Conservation (phyloP, 169 alveolate species). For the Plasmodium gonderi region DNA sequence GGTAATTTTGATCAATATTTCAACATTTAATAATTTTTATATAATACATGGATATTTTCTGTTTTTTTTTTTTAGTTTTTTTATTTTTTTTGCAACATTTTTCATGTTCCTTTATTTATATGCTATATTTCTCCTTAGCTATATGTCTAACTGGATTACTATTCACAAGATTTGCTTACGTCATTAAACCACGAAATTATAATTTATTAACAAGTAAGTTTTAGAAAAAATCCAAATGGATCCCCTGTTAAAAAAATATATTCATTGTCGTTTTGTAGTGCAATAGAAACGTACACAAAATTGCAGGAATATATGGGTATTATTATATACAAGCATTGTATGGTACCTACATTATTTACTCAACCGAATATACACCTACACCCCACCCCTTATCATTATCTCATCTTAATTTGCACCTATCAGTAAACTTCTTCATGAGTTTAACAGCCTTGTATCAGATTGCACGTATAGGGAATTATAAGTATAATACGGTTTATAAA, state of each 20-base stretch:
- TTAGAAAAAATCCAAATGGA: not conserved
- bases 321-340: not conserved
- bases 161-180: slow-evolving; percentile 52
- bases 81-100: not conserved
- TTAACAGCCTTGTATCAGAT: slow-evolving; percentile 70
- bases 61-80: not conserved
- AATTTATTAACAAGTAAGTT: slow-evolving; percentile 54
- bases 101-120: not conserved
- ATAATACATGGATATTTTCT: not conserved
- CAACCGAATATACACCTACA: not conserved
- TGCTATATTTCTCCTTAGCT: slow-evolving; percentile 4
- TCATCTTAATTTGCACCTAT: not conserved
- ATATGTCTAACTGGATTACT: slow-evolving; percentile 55
- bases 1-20: slow-evolving; percentile 75
- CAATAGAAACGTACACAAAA: not conserved
- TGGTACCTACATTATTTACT: not conserved
- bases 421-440: slow-evolving; percentile 72
- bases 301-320: not conserved
- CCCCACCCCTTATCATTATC: not conserved
- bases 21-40: not conserved
- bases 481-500: not conserved
- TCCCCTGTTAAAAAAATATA: not conserved
- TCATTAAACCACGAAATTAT: slow-evolving; percentile 42
- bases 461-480: slow-evolving; percentile 37
- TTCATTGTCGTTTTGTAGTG: not conserved